Percentiles rank a stretch among this genome's conserved stretches.
Conservation (phyloP, 2,329 filamentous ascomycete genomes). For the Drechmeria coniospora region DNA sequence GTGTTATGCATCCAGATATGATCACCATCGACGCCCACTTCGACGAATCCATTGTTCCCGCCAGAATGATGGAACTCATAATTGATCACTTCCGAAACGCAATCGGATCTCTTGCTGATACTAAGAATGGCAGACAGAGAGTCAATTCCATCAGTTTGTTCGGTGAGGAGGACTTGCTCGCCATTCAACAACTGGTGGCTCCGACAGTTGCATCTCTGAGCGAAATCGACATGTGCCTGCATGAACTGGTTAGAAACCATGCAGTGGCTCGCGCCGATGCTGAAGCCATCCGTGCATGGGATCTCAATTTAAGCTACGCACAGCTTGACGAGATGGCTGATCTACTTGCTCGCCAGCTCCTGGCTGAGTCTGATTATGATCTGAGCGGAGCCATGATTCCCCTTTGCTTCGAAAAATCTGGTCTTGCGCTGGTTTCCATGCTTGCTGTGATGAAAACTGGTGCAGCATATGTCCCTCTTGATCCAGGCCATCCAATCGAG, state of each 20-base stretch:
- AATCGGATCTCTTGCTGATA: neutral
- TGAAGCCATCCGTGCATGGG: neutral
- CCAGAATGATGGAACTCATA: neutral
- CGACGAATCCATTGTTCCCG: neutral
- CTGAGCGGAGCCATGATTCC: constrained; percentile 1
- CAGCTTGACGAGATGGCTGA: neutral
- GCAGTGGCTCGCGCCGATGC: neutral
- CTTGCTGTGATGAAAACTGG: constrained; percentile 4
- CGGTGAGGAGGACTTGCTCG: neutral
- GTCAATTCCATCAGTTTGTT: neutral
- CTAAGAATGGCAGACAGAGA: neutral
- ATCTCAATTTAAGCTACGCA: neutral
- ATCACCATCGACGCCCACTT: neutral
- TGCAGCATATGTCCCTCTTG: constrained; percentile 7
- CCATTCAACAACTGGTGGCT: neutral
- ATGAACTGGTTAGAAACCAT: neutral
- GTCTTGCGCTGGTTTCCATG: constrained; percentile 2
- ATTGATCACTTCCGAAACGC: neutral
- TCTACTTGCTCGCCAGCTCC: neutral
- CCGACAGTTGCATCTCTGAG: neutral
- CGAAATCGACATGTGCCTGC: neutral
- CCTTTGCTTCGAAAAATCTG: constrained; percentile 5
- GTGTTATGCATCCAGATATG: neutral
- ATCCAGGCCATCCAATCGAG: neutral
- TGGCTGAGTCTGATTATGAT: neutral